Evolutionary conservation across 2,329 filamentous ascomycete species (phyloP), one percentile per base, ranked within the genome.

Genomic region (Didymella lethalis): DNA sequence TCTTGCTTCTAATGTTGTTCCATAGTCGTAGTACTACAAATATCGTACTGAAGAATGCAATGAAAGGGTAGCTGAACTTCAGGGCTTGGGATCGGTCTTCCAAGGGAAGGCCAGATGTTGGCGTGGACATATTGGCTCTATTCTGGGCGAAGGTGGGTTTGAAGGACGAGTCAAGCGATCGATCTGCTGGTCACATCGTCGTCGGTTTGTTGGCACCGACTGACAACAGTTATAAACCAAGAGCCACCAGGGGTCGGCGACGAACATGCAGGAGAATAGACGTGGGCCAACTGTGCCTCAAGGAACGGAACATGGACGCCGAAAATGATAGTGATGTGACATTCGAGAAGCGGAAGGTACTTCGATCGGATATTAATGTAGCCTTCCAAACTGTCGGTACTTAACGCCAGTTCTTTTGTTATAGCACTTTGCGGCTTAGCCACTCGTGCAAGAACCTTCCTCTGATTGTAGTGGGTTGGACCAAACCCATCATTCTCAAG

Each of bases 21-120:
- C 48, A 48, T 5, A 61, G 14, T n/a, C 59, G 45, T 40, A 61
- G 49, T 23, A 38, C 28, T 4, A 61, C 54, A 16, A 61, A 58
- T 0, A 26, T n/a, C 2, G 54, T 54, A 29, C 48, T 57, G 29
- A 58, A 43, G 12, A 58, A 26, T 1, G 44, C 43, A 12, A 62
- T 16, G 29, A 58, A 45, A 6, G 54, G 54, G 25, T 49, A 48
- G 18, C 20, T 45, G 32, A 52, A 48, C 26, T 54, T 50, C 20
- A 62, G 46, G 46, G 52, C 50, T 10, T 44, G 28, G 20, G 48
- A 48, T 8, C 54, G 32, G 40, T 58, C 55, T n/a, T 62, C 54
- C 28, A 51, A 31, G 0, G 46, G 43, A 29, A 52, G 43, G 29
- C 44, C n/a, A 20, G 52, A 3, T 29, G 26, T 10, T 32, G 28